These are phyloP conservation scores for Penicilliopsis zonata DNA, from an alignment of 495 filamentous ascomycete genomes.

Conservation along the genomic window DNA sequence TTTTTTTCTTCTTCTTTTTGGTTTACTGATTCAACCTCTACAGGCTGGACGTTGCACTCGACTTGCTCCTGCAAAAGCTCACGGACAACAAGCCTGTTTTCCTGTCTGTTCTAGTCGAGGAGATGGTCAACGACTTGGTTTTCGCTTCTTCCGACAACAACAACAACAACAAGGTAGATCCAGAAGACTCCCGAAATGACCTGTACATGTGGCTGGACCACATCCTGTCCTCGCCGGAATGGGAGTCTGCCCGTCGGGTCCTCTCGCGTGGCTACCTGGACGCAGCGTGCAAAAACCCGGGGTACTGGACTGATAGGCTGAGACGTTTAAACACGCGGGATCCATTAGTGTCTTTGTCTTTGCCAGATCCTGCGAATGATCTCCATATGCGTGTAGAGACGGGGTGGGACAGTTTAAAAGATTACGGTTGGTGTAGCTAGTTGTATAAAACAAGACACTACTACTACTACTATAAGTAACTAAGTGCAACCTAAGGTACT, in stretches of 20 bases:
- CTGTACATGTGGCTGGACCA: constrained; percentile 31
- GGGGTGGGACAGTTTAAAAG: too few relatives aligned
- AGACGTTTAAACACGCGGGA: too few relatives aligned
- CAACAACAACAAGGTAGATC: constrained; percentile 8
- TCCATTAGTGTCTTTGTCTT: too few relatives aligned
- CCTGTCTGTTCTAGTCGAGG: constrained; percentile 21
- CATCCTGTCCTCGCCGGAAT: constrained; percentile 21
- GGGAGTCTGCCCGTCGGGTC: constrained; percentile 14
- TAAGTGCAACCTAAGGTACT: too few relatives aligned
- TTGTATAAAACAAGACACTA: too few relatives aligned
- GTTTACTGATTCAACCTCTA: background rate
- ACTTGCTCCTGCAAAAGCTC: constrained; percentile 18
- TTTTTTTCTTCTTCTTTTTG: constrained; percentile 1
- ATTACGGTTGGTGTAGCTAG: too few relatives aligned
- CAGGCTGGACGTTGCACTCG: constrained; percentile 21
- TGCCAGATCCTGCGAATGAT: too few relatives aligned
- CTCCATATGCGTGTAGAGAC: too few relatives aligned
- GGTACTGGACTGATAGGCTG: too few relatives aligned
- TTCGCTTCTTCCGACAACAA: constrained; percentile 12
- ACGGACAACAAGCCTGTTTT: constrained; percentile 17
- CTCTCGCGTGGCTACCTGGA: constrained; percentile 23
- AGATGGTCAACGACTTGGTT: constrained; percentile 20
- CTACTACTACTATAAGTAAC: too few relatives aligned
- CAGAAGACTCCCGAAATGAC: constrained; percentile 17
- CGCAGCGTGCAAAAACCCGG: constrained; percentile 19